Percentiles rank a stretch among this genome's conserved stretches.
phyloP scores from a whole-genome alignment of 139 green algal species.

The Chlamydomonas sphaeroides region DNA sequence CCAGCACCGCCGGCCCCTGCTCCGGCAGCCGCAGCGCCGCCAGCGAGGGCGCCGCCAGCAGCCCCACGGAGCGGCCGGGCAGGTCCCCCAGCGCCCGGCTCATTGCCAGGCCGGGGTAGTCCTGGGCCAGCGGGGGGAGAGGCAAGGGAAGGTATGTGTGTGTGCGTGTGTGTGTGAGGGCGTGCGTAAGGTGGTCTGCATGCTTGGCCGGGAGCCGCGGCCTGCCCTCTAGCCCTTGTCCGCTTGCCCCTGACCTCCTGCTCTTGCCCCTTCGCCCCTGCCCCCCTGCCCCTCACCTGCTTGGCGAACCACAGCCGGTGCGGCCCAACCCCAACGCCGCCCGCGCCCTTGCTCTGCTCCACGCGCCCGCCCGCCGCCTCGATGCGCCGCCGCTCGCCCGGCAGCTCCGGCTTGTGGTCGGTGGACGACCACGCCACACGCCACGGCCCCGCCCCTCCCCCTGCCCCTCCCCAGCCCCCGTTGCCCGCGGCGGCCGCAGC shows the following conservation, averaged over 20 bases:
- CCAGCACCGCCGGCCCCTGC: constrained; percentile 31
- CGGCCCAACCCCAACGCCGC: constrained; percentile 39
- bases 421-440: constrained; percentile 21
- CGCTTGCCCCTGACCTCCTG: too few species aligned
- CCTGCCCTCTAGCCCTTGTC: too few species aligned
- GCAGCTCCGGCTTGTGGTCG: constrained; percentile 63
- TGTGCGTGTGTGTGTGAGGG: neutral
- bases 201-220: neutral
- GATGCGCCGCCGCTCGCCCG: constrained; percentile 51
- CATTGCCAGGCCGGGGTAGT: constrained; percentile 63
- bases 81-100: constrained; percentile 55
- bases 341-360: constrained; percentile 21
- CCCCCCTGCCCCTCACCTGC: neutral
- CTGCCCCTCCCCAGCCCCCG: too few species aligned
- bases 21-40: neutral
- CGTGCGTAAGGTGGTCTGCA: neutral
- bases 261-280: neutral
- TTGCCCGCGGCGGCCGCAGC: neutral
- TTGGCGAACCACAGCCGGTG: constrained; percentile 33
- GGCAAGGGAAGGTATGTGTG: neutral
- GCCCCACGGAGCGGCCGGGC: constrained; percentile 28
- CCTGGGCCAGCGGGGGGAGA: neutral
- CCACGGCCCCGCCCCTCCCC: constrained; percentile 6
- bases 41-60: constrained; percentile 61
- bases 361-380: constrained; percentile 48